A percentile compares a stretch with the other conserved stretches of the same genome.
These are phyloP conservation scores for Pharus latifolius DNA, from an alignment of 176 grass and related monocot genomes.

Conservation along the genomic window DNA sequence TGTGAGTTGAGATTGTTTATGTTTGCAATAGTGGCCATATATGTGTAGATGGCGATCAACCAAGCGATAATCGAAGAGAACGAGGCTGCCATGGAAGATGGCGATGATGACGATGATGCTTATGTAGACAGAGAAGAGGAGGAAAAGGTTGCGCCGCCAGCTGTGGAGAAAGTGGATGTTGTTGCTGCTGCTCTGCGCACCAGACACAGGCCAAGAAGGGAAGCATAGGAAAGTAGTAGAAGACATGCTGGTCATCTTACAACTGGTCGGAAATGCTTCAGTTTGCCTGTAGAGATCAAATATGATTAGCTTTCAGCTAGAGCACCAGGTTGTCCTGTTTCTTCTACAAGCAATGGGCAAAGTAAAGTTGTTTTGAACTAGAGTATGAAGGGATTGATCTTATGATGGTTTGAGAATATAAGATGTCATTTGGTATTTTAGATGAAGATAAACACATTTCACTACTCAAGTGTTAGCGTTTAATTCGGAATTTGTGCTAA, in stretches of 20 bases:
- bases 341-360: neutral
- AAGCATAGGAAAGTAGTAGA: too few species aligned
- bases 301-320: too few species aligned
- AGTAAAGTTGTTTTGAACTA: slow-evolving; percentile 1
- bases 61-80: slow-evolving; percentile 59
- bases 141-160: neutral
- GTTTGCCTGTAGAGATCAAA: neutral
- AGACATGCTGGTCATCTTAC: neutral
- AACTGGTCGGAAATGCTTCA: neutral
- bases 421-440: neutral
- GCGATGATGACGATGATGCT: neutral
- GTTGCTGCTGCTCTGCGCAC: slow-evolving; percentile 9
- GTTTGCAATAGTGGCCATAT: neutral
- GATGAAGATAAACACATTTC: neutral
- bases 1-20: neutral
- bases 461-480: neutral
- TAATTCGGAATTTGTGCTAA: neutral
- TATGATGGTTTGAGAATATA: neutral
- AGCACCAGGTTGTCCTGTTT: too few species aligned
- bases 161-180: slow-evolving; percentile 28
- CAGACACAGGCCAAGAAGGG: slow-evolving; percentile 52
- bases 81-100: slow-evolving; percentile 16
- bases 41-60: slow-evolving; percentile 49
- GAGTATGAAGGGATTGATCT: too few species aligned
- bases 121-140: neutral